These are phyloP conservation scores for Cryphonectria carpinicola DNA, from an alignment of 2,329 filamentous ascomycete species.

Conservation along the genomic window DNA sequence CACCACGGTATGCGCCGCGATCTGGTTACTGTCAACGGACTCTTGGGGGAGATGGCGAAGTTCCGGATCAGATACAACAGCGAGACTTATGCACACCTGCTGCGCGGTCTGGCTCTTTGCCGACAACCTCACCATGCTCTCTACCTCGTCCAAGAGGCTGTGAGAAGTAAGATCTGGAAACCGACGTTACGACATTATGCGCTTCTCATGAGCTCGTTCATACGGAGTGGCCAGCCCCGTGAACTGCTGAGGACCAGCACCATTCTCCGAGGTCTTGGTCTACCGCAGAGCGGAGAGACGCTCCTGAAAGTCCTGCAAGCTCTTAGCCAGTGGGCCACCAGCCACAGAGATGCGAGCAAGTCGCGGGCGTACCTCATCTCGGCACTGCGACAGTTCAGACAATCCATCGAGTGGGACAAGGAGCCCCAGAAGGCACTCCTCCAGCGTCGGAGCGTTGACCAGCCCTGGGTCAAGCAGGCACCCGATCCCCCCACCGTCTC, in stretches of 20 bases:
- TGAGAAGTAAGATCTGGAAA: conserved; percentile 49
- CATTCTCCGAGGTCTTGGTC: conserved; percentile 48
- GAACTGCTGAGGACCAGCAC: conserved; percentile 47
- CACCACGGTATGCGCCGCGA: conserved; percentile 68
- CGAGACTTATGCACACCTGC: conserved; percentile 54
- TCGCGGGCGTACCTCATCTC: conserved; percentile 37
- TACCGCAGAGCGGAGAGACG: conserved; percentile 48
- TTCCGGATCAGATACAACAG: conserved; percentile 51
- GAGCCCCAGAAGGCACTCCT: neutral
- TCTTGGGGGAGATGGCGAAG: conserved; percentile 54
- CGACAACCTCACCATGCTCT: conserved; percentile 55
- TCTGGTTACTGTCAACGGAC: conserved; percentile 51
- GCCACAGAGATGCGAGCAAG: conserved; percentile 20
- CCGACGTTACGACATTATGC: conserved; percentile 55
- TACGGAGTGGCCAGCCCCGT: conserved; percentile 49
- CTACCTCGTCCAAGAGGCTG: conserved; percentile 49
- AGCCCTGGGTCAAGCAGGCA: conserved; percentile 33
- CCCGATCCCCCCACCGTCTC: conserved; percentile 31
- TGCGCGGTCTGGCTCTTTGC: conserved; percentile 53
- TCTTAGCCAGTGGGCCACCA: conserved; percentile 33
- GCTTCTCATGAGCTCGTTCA: conserved; percentile 56
- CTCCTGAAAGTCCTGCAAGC: conserved; percentile 49
- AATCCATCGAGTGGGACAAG: conserved; percentile 34
- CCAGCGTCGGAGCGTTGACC: conserved; percentile 30
- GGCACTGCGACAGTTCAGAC: conserved; percentile 42